Evolutionary conservation across 164 flowering plant species (phyloP), one percentile per base, ranked within the genome.

Genomic region (Berberis vulgaris): DNA sequence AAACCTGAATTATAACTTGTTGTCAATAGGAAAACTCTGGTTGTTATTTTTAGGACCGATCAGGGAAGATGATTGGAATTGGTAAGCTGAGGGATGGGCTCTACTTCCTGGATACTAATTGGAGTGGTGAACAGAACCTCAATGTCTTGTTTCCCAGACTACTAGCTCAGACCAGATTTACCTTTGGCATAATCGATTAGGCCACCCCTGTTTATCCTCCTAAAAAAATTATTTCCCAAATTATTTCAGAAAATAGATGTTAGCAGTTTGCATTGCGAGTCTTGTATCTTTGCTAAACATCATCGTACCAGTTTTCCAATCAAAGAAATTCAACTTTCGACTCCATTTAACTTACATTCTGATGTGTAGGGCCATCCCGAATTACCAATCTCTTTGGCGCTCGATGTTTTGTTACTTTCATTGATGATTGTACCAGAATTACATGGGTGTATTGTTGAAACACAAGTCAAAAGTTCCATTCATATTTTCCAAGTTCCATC

Each of bases 391-490:
- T 26, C 2, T 13, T 39, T 5, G 58, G 58, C 41, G 2, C 26
- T 26, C 41, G 40, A 4, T 55, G 38, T 13, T 55, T 26, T 26
- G 9, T 55, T 38, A 38, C 41, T 2, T 26, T 55, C 6, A 41
- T 55, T 4, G 58, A 55, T 55, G 58, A 26, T 13, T 55, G 3
- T 26, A 55, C 6, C 8, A 5, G 42, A 4, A 1, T 6, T 26
- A 13, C 41, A 5, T 55, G 58, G 58, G 6, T 55, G 58, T 55
- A 13, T 55, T 55, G 40, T 13, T 55, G 58, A 55, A 55, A 55
- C 5, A 13, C 1, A 55, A 55, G 38, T 4, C 6, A 10, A 6
- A 55, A 41, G 58, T 26, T 5, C 5, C 5, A 4, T 26, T 5
- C 6, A 26, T 55, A 6, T 55, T 55, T 26, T 6, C 2, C 7